A percentile compares a stretch with the other conserved stretches of the same genome.
Conservation (phyloP, 768 basidiomycete genomes). For the Xerocomellus dryophilus region DNA sequence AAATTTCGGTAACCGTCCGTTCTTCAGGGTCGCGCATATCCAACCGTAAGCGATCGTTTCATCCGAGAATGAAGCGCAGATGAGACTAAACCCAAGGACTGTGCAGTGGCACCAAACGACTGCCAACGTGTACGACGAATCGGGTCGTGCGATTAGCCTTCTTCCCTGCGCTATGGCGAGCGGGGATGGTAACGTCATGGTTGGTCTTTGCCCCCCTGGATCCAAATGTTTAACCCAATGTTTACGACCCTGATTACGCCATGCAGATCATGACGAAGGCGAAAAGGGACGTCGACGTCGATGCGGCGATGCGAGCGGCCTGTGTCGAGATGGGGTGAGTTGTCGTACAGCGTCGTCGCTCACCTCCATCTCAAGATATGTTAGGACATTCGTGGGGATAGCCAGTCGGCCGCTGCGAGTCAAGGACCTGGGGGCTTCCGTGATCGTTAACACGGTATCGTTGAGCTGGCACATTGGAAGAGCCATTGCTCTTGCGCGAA, state of each 20-base stretch:
- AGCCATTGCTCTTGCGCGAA: conserved; percentile 51
- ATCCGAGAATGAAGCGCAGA: conserved; percentile 7
- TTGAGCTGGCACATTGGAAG: conserved; percentile 63
- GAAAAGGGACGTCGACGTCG: conserved; percentile 43
- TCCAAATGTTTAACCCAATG: neutral
- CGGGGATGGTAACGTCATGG: conserved; percentile 38
- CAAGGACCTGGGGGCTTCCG: conserved; percentile 35
- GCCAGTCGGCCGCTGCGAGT: conserved; percentile 42
- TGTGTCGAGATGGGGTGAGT: conserved; percentile 50
- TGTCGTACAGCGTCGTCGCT: neutral
- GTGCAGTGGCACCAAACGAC: conserved; percentile 32
- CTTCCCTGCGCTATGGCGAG: conserved; percentile 37
- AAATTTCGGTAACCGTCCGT: neutral
- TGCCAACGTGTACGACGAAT: conserved; percentile 27
- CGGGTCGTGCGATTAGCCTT: conserved; percentile 26
- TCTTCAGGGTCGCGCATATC: conserved; percentile 37
- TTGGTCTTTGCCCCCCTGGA: conserved; percentile 10
- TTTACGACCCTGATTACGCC: conserved; percentile 14
- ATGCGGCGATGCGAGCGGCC: conserved; percentile 44
- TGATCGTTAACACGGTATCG: conserved; percentile 53
- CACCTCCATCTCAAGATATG: neutral
- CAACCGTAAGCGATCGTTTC: conserved; percentile 22
- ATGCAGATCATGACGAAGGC: conserved; percentile 41
- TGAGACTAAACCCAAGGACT: neutral
- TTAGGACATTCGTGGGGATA: conserved; percentile 43